A percentile compares a stretch with the other conserved stretches of the same genome.
Conservation (phyloP, 345 rosid species). For the Chamaenerion angustifolium region DNA sequence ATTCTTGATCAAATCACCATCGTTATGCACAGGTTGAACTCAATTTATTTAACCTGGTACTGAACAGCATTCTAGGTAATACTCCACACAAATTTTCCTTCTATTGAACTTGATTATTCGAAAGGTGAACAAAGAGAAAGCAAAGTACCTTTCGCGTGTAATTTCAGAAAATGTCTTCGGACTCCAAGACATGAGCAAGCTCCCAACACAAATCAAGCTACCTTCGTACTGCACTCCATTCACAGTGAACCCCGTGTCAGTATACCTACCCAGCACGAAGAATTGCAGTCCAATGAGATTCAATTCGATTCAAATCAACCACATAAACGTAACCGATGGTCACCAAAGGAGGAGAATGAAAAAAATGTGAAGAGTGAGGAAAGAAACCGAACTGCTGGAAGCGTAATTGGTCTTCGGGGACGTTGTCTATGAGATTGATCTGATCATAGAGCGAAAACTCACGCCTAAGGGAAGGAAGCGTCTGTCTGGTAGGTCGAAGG, state of each 20-base stretch:
- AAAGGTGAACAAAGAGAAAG: not conserved
- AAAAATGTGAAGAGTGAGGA: not conserved
- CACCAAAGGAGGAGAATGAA: not conserved
- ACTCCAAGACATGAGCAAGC: constrained; percentile 70
- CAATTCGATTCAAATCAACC: not conserved
- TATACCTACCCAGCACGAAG: constrained; percentile 28
- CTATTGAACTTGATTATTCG: no score
- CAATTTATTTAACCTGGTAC: no score
- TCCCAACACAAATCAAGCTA: constrained; percentile 82
- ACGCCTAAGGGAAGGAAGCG: constrained; percentile 62
- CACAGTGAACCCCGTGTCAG: constrained; percentile 69
- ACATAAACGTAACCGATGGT: not conserved
- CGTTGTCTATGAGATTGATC: constrained; percentile 81
- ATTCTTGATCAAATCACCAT: no score
- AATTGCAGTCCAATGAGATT: not conserved
- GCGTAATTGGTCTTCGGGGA: constrained; percentile 86
- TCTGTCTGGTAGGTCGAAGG: constrained; percentile 8
- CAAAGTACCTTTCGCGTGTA: constrained; percentile 56
- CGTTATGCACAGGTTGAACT: no score
- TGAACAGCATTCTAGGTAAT: no score
- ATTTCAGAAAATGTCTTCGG: constrained; percentile 58
- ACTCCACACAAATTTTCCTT: no score
- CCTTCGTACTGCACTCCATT: constrained; percentile 72
- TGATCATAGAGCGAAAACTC: constrained; percentile 92
- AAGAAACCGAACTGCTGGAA: constrained; percentile 39